Conservation (phyloP, 768 basidiomycete genomes). For the Auricularia cornea region DNA sequence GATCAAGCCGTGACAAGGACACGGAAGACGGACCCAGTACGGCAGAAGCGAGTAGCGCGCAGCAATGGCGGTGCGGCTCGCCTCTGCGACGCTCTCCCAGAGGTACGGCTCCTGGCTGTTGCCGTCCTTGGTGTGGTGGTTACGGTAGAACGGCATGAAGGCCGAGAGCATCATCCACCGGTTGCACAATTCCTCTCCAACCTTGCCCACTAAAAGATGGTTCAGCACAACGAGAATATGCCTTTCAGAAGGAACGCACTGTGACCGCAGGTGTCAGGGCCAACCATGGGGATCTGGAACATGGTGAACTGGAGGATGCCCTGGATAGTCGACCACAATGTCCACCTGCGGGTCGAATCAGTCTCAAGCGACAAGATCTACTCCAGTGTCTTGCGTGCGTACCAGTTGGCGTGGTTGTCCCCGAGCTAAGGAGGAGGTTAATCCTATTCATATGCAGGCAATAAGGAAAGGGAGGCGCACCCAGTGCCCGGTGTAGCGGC, state of each 20-base stretch:
- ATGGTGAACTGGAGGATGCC: conserved; percentile 22
- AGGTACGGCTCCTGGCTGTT: conserved; percentile 20
- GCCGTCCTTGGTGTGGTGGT: conserved; percentile 18
- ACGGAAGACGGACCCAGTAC: conserved; percentile 13
- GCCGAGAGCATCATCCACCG: conserved; percentile 26
- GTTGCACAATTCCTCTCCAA: conserved; percentile 23
- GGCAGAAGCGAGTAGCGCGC: conserved; percentile 24
- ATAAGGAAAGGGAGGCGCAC: conserved; percentile 27
- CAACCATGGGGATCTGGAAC: conserved; percentile 24
- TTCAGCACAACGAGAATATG: conserved; percentile 4
- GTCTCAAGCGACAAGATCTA: too few species aligned
- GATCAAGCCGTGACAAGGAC: conserved; percentile 20
- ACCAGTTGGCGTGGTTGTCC: conserved; percentile 69
- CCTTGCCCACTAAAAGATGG: conserved; percentile 12
- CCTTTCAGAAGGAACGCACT: not conserved
- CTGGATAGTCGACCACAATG: conserved; percentile 20
- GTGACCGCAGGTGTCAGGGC: conserved; percentile 7
- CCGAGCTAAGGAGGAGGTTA: conserved; percentile 40
- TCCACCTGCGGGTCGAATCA: conserved; percentile 13
- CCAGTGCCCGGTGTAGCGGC: conserved; percentile 69
- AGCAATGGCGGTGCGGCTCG: conserved; percentile 19
- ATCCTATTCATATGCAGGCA: not conserved
- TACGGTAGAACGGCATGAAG: conserved; percentile 27
- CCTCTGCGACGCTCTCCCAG: conserved; percentile 26
- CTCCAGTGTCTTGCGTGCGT: too few species aligned